phyloP scores from a whole-genome alignment of 2,329 filamentous ascomycete genomes.

The Aspergillus flavus region DNA sequence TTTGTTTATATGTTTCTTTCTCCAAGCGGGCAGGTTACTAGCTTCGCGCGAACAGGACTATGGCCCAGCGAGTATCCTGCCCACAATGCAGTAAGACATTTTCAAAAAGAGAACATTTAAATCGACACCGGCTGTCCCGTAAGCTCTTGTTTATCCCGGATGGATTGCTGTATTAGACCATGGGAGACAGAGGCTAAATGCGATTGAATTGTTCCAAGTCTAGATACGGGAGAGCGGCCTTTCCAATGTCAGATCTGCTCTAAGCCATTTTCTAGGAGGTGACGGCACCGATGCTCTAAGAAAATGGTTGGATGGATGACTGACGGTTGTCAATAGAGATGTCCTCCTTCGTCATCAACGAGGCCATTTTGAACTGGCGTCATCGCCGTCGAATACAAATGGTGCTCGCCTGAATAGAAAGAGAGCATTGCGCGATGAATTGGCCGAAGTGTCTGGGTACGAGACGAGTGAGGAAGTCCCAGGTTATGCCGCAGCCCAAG shows the following conservation, averaged over 20 bases:
- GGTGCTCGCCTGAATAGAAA: neutral
- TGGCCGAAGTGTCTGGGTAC: neutral
- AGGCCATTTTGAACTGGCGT: neutral
- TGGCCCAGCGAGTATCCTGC: neutral
- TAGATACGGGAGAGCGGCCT: conserved; percentile 1
- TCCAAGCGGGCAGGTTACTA: neutral
- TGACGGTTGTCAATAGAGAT: neutral
- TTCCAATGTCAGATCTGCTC: neutral
- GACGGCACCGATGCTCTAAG: neutral
- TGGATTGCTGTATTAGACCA: neutral
- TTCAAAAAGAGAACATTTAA: neutral
- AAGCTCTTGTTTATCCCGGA: neutral
- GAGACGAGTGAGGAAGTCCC: neutral
- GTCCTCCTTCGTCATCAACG: neutral
- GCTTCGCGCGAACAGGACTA: neutral
- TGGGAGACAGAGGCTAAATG: neutral
- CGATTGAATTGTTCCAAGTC: neutral
- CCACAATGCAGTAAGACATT: conserved; percentile 2
- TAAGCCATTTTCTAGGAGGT: neutral
- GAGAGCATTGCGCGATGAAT: neutral
- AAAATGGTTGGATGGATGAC: neutral
- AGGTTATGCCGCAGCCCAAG: neutral
- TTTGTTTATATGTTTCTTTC: neutral
- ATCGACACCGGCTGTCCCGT: conserved; percentile 1
- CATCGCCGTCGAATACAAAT: neutral